Conservation (phyloP, 805 yeast species). For the Kodamaea kakaduensis region DNA sequence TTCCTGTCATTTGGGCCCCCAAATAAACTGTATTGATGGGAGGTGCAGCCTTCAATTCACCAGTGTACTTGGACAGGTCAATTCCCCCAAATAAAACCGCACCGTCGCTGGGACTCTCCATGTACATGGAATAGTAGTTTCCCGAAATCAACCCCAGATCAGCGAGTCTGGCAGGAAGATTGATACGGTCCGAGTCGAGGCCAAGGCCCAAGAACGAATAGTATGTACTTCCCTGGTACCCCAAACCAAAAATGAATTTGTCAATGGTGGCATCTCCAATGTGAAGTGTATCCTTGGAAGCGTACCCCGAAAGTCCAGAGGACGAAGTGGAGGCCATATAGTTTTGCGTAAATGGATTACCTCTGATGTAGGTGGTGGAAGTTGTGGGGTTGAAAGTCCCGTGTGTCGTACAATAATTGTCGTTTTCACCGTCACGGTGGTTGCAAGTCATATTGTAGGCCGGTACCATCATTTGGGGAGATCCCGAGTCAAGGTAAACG, state of each 20-base stretch:
- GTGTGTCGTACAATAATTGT: neutral
- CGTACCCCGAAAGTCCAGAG: slow-evolving; percentile 3
- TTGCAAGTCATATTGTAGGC: neutral
- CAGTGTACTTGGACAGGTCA: slow-evolving; percentile 26
- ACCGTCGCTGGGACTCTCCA: slow-evolving; percentile 48
- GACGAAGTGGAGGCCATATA: slow-evolving; percentile 2
- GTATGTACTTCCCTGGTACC: neutral
- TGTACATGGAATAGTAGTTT: slow-evolving; percentile 58
- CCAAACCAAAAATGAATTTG: slow-evolving; percentile 8
- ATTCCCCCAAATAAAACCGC: slow-evolving; percentile 35
- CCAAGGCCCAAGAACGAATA: slow-evolving; percentile 13
- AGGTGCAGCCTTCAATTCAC: slow-evolving; percentile 8
- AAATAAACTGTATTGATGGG: neutral
- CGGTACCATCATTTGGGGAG: neutral
- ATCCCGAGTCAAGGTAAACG: slow-evolving; percentile 2
- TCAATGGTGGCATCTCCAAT: slow-evolving; percentile 7
- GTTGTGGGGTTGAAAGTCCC: slow-evolving; percentile 10
- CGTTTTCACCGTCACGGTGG: neutral
- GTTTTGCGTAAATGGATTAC: neutral
- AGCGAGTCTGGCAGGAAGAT: slow-evolving; percentile 61
- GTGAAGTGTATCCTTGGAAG: slow-evolving; percentile 6
- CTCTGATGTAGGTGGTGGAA: slow-evolving; percentile 8
- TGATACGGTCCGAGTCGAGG: slow-evolving; percentile 41
- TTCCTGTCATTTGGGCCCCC: neutral
- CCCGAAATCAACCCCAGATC: slow-evolving; percentile 52